Percentiles rank a stretch among this genome's conserved stretches.
These are phyloP conservation scores for Spinellus fusiger DNA, from an alignment of 192 early-diverging fungal species.

Conservation along the genomic window DNA sequence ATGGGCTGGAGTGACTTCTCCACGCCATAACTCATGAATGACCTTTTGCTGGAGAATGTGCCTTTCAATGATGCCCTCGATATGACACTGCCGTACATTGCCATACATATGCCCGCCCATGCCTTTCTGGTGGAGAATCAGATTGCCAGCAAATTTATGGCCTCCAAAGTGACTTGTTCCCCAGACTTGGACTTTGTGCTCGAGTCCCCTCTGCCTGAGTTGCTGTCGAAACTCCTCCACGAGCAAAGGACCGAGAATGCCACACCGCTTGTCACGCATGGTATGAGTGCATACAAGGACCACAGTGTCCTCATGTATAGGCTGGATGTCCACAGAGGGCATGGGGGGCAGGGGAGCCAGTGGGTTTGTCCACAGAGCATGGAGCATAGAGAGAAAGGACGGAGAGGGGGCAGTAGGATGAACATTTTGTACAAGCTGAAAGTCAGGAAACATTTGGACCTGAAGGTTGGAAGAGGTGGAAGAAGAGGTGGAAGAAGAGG, in stretches of 20 bases:
- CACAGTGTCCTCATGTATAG: slow-evolving; percentile 14
- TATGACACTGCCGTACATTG: slow-evolving; percentile 32
- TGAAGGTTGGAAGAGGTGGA: too few relatives aligned
- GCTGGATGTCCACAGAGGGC: too few relatives aligned
- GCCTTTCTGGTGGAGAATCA: slow-evolving; percentile 38
- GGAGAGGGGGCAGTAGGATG: not conserved
- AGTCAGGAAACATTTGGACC: too few relatives aligned
- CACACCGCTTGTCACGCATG: slow-evolving; percentile 59
- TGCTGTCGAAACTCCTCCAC: slow-evolving; percentile 42
- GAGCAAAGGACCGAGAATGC: slow-evolving; percentile 55
- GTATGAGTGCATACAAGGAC: slow-evolving; percentile 60
- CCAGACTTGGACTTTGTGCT: not conserved
- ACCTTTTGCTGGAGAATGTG: slow-evolving; percentile 30
- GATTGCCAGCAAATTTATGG: slow-evolving; percentile 66
- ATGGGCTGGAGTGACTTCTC: slow-evolving; percentile 20
- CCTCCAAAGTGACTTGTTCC: slow-evolving; percentile 33
- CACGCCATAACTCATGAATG: slow-evolving; percentile 29
- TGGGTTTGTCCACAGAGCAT: slow-evolving; percentile 9
- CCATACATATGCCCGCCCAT: slow-evolving; percentile 37
- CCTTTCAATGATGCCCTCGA: slow-evolving; percentile 26
- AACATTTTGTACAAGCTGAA: not conserved
- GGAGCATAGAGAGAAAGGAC: not conserved
- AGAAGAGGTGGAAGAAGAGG: too few relatives aligned
- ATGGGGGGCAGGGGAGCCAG: not conserved
- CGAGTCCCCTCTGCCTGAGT: slow-evolving; percentile 8